These are phyloP conservation scores for Arbutus unedo DNA, from an alignment of 148 eudicot species.

Conservation along the genomic window DNA sequence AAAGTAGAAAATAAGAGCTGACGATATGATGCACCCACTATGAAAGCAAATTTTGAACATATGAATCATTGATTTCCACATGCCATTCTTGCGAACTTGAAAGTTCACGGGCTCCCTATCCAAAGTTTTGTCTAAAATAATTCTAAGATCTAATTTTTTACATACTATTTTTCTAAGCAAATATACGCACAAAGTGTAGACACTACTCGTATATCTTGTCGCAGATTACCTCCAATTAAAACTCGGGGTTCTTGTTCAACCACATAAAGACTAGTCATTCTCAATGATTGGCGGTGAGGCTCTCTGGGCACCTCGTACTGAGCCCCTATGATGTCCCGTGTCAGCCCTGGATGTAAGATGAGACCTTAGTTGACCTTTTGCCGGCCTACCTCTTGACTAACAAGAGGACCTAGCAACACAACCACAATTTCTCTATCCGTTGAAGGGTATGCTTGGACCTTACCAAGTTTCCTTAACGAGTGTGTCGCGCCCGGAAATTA, in stretches of 20 bases:
- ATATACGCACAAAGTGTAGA: background rate
- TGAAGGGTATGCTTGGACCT: too few relatives aligned
- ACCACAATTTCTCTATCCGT: too few relatives aligned
- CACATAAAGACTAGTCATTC: background rate
- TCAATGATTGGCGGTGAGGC: background rate
- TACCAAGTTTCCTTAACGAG: too few relatives aligned
- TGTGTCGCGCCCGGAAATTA: too few relatives aligned
- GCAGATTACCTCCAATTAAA: background rate
- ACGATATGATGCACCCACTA: background rate
- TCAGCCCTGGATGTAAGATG: too few relatives aligned
- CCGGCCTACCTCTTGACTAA: too few relatives aligned
- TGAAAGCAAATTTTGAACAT: background rate
- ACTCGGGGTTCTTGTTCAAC: background rate
- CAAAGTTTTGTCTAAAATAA: background rate
- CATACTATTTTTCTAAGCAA: background rate
- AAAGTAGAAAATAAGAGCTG: background rate
- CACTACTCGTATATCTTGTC: background rate
- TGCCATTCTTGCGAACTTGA: background rate
- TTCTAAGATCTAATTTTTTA: background rate
- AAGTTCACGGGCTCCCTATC: background rate
- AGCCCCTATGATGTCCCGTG: too few relatives aligned
- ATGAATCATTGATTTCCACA: background rate
- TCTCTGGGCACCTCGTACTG: too few relatives aligned
- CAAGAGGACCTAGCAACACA: too few relatives aligned
- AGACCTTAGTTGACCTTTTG: too few relatives aligned